These are phyloP conservation scores for Fraxinus nigra DNA, from an alignment of 305 asterid species.

Conservation along the genomic window DNA sequence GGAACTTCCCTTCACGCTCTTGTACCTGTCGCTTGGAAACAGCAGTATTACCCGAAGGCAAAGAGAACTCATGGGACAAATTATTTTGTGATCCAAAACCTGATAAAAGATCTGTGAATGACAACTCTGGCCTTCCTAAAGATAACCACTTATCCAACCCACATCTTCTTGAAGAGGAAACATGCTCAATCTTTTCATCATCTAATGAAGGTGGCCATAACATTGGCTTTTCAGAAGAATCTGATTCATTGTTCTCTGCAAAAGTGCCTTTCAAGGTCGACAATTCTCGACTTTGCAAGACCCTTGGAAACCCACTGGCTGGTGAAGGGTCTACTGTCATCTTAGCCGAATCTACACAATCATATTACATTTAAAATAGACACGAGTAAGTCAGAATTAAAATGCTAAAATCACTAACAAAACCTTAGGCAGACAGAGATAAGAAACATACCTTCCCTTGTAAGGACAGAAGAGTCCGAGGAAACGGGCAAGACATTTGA, in stretches of 20 bases:
- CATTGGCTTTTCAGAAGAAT: constrained; percentile 58
- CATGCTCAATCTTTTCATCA: constrained; percentile 47
- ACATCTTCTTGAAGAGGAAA: constrained; percentile 55
- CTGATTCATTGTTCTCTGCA: constrained; percentile 60
- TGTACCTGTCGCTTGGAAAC: constrained; percentile 35
- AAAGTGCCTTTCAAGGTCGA: constrained; percentile 58
- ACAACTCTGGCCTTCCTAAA: constrained; percentile 60
- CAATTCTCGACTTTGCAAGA: constrained; percentile 89
- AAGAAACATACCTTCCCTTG: constrained; percentile 63
- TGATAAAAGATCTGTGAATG: constrained; percentile 71
- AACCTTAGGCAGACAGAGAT: constrained; percentile 7
- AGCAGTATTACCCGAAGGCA: constrained; percentile 43
- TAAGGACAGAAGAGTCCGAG: constrained; percentile 75
- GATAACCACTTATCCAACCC: constrained; percentile 60
- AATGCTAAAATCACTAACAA: not conserved
- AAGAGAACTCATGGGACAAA: constrained; percentile 36
- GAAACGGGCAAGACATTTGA: constrained; percentile 61
- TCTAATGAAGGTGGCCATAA: constrained; percentile 50
- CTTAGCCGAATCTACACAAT: constrained; percentile 55
- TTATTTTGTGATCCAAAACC: constrained; percentile 64
- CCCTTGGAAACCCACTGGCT: constrained; percentile 64
- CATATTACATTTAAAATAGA: constrained; percentile 20
- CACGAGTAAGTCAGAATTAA: not conserved
- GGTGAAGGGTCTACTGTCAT: constrained; percentile 69
- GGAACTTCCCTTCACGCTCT: constrained; percentile 24